Evolutionary conservation across 108 stramenopile species (phyloP), one percentile per base, ranked within the genome.

Genomic region (Chaetoceros muelleri): DNA sequence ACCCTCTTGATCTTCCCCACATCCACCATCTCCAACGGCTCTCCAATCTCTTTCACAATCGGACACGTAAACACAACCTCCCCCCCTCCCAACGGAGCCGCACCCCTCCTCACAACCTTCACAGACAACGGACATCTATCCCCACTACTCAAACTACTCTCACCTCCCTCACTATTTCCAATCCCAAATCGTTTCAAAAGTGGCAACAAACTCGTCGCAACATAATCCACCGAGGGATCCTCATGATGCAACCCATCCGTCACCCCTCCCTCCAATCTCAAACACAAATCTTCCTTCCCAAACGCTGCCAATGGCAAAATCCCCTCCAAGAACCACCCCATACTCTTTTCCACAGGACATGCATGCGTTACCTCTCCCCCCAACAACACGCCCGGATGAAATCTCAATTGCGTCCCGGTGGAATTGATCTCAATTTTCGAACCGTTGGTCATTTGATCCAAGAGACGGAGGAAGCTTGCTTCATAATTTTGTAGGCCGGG

Each of bases 311-410:
- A 60, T 24, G 95, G 95, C 30, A 98, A 48, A 24, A 99, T 80
- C 46, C 93, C 99, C 62, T 98, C 96, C 31, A 99, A 59, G 60
- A 95, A 98, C 96, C 96, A 99, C 17, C 96, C 96, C 31, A 98
- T 76, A 48, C 80, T 74, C 60, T 85, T 58, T 31, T 72, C 59
- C 21, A 71, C 51, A 21, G 85, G 69, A 75, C 97, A 97, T 44
- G 84, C 80, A 72, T 99, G 97, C 44, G 78, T 70, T 3, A 93
- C 56, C 1, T 70, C 62, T 21, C 99, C 99, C 8, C 97, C 97
- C 49, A 82, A 44, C 58, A 99, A 55, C 29, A 94, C 74, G 24
- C 99, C 99, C 5, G 99, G 99, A 26, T 66, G 65, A 55, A 96
- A 96, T 46, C 89, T 65, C 2, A 99, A 64, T 57, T 85, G 84